These are phyloP conservation scores for Plasmopara viticola DNA, from an alignment of 352 stramenopile species.

Conservation along the genomic window DNA sequence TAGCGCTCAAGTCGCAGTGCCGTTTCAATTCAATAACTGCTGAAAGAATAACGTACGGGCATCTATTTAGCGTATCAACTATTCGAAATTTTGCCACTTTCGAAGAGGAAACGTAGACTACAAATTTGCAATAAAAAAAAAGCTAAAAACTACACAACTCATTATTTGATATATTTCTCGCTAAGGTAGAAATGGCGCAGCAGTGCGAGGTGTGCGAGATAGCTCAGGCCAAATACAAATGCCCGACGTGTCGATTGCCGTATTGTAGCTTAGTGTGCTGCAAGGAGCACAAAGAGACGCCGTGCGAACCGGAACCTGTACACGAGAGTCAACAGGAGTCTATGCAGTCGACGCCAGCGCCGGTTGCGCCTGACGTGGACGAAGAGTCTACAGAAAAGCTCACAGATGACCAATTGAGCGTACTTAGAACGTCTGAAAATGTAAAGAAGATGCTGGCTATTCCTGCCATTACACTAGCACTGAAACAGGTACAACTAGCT, in stretches of 20 bases:
- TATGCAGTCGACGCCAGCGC: slow-evolving; percentile 1
- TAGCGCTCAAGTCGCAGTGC: neutral
- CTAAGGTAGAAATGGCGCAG: slow-evolving; percentile 27
- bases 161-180: no score
- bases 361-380: slow-evolving; percentile 21
- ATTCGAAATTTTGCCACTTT: neutral
- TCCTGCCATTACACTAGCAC: slow-evolving; percentile 36
- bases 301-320: slow-evolving; percentile 27
- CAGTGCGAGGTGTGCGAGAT: slow-evolving; percentile 49
- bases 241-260: slow-evolving; percentile 50
- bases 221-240: slow-evolving; percentile 79
- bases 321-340: slow-evolving; percentile 12
- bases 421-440: slow-evolving; percentile 26
- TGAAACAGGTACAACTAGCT: slow-evolving; percentile 39
- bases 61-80: neutral
- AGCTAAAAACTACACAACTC: no score
- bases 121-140: neutral
- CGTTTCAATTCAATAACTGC: neutral
- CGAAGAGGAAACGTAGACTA: neutral
- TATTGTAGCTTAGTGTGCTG: slow-evolving; percentile 78
- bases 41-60: neutral
- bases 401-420: slow-evolving; percentile 41
- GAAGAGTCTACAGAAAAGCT: slow-evolving; percentile 38
- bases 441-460: slow-evolving; percentile 44
- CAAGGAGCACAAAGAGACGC: slow-evolving; percentile 74